A percentile compares a stretch with the other conserved stretches of the same genome.
These are phyloP conservation scores for Salix viminalis DNA, from an alignment of 345 rosid genomes.

Conservation along the genomic window DNA sequence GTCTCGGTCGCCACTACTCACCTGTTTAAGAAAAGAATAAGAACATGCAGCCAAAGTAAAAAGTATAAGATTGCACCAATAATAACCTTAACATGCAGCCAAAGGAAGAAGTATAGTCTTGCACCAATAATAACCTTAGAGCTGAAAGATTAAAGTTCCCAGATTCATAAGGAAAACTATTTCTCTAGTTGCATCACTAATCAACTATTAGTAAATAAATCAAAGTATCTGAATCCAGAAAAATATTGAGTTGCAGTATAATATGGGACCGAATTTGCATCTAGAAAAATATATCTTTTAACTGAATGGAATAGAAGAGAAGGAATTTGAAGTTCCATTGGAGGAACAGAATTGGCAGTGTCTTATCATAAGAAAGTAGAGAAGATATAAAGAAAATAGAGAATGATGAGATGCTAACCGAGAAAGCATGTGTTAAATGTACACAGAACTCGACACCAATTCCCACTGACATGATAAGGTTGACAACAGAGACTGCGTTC, in stretches of 20 bases:
- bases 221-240: neutral
- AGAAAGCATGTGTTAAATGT: constrained; percentile 86
- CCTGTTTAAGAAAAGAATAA: constrained; percentile 37
- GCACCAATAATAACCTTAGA: neutral
- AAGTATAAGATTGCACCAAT: neutral
- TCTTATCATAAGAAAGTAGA: neutral
- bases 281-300: neutral
- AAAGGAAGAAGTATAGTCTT: neutral
- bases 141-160: neutral
- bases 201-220: neutral
- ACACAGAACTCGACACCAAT: constrained; percentile 96
- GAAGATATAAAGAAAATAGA: neutral
- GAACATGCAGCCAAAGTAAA: constrained; percentile 7
- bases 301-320: neutral
- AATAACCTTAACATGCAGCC: neutral
- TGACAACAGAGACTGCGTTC: constrained; percentile 92
- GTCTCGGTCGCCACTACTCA: constrained; percentile 64
- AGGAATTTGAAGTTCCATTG: neutral
- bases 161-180: neutral
- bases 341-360: neutral
- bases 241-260: neutral
- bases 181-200: neutral
- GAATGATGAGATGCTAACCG: constrained; percentile 43
- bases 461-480: constrained; percentile 93
- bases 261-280: neutral